Conservation (phyloP, 805 yeast species). For the Suhomyces kilbournensis region DNA sequence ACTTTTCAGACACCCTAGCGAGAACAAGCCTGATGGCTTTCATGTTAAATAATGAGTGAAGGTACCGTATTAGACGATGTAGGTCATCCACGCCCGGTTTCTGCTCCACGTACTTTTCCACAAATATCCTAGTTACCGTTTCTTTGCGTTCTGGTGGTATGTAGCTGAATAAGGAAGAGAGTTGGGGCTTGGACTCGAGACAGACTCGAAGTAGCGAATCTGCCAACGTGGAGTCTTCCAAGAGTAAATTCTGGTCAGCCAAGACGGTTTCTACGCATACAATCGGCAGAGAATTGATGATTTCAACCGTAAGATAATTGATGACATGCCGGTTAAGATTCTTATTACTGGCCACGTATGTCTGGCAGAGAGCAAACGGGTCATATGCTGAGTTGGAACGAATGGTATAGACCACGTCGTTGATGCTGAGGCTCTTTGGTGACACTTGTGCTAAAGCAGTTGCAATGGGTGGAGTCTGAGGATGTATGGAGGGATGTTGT, state of each 20-base stretch:
- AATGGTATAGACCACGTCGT: conserved; percentile 8
- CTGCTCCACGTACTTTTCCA: not conserved
- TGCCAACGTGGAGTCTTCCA: conserved; percentile 7
- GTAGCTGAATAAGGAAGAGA: not conserved
- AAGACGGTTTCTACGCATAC: conserved; percentile 3
- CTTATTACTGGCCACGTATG: conserved; percentile 5
- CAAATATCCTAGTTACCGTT: not conserved
- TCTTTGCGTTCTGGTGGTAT: not conserved
- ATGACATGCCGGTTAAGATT: conserved; percentile 10
- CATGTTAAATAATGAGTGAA: not conserved
- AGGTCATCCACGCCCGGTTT: not conserved
- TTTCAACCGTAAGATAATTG: conserved; percentile 7
- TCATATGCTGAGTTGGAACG: conserved; percentile 2
- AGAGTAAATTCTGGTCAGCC: not conserved
- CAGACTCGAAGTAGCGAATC: not conserved
- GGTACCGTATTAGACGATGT: not conserved
- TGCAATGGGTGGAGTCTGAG: not conserved
- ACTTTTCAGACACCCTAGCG: not conserved
- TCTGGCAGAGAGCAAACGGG: conserved; percentile 9
- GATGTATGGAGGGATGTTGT: no score
- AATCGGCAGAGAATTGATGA: not conserved
- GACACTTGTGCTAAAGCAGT: not conserved
- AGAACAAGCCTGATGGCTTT: not conserved
- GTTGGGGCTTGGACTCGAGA: not conserved
- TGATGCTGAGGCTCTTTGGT: conserved; percentile 4